These are phyloP conservation scores for Fragilaria radians DNA, from an alignment of 108 stramenopile species.

Conservation along the genomic window DNA sequence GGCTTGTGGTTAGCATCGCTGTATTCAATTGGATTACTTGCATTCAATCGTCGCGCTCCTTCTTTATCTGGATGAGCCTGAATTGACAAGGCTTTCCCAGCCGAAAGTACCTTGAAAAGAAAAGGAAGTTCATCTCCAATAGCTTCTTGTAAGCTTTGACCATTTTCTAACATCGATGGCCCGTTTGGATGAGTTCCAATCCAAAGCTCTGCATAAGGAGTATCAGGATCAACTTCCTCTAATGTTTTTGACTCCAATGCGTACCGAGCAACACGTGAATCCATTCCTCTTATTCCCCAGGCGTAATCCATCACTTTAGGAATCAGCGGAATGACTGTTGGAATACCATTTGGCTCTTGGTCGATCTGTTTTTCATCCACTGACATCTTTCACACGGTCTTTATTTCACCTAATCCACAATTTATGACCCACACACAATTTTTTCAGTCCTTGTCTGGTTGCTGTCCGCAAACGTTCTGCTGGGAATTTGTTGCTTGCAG, in stretches of 20 bases:
- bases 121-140: slow-evolving; percentile 71
- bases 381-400: too few species aligned
- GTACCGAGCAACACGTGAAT: slow-evolving; percentile 67
- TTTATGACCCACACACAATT: too few species aligned
- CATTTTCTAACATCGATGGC: slow-evolving; percentile 36
- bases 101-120: slow-evolving; percentile 82
- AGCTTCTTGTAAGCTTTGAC: slow-evolving; percentile 11
- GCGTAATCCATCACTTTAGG: slow-evolving; percentile 69
- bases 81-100: slow-evolving; percentile 78
- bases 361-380: too few species aligned
- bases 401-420: too few species aligned
- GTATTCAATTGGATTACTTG: slow-evolving; percentile 77
- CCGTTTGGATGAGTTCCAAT: slow-evolving; percentile 84
- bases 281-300: slow-evolving; percentile 77
- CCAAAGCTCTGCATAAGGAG: slow-evolving; percentile 88
- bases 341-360: too few species aligned
- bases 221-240: slow-evolving; percentile 68
- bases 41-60: slow-evolving; percentile 76
- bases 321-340: slow-evolving; percentile 30
- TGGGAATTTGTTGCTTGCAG: too few species aligned
- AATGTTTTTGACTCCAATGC: slow-evolving; percentile 46
- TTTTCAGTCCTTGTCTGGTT: too few species aligned
- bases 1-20: slow-evolving; percentile 98
- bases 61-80: slow-evolving; percentile 89
- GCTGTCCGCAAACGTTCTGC: too few species aligned